phyloP scores from a whole-genome alignment of 164 flowering plant species.

The Umbilicus rupestris region DNA sequence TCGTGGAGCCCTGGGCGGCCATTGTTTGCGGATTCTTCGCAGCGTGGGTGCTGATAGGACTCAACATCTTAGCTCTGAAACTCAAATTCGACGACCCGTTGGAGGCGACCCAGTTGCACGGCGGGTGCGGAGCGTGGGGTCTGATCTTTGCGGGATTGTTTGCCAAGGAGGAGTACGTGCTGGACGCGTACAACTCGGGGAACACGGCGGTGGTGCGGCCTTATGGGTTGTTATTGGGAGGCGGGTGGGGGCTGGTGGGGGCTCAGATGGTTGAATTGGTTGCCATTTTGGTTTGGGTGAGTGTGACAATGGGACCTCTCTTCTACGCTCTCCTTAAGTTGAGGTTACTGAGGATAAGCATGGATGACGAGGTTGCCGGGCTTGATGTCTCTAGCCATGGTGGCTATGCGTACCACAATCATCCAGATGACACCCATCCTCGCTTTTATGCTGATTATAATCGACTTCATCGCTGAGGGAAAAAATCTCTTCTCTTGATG shows the following conservation, averaged over 20 bases:
- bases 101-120: slow-evolving; percentile 65
- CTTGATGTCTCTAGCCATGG: slow-evolving; percentile 73
- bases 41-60: slow-evolving; percentile 57
- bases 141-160: slow-evolving; percentile 59
- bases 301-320: slow-evolving; percentile 66
- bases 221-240: slow-evolving; percentile 61
- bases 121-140: slow-evolving; percentile 80
- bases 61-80: slow-evolving; percentile 38
- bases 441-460: slow-evolving; percentile 40
- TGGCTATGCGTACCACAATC: slow-evolving; percentile 45
- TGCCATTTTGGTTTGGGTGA: slow-evolving; percentile 55
- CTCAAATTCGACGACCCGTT: slow-evolving; percentile 55
- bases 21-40: slow-evolving; percentile 51
- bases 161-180: slow-evolving; percentile 43
- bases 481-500: too few species aligned
- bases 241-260: slow-evolving; percentile 58
- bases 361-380: slow-evolving; percentile 56
- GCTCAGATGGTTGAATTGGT: slow-evolving; percentile 46
- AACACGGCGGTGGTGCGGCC: slow-evolving; percentile 26
- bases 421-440: slow-evolving; percentile 31
- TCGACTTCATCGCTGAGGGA: neutral
- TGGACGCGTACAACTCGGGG: slow-evolving; percentile 37
- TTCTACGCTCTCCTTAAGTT: slow-evolving; percentile 47
- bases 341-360: slow-evolving; percentile 36
- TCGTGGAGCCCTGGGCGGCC: slow-evolving; percentile 77